Evolutionary conservation across 2,329 filamentous ascomycete species (phyloP), one percentile per base, ranked within the genome.

Genomic region (Biscogniauxia sp.): DNA sequence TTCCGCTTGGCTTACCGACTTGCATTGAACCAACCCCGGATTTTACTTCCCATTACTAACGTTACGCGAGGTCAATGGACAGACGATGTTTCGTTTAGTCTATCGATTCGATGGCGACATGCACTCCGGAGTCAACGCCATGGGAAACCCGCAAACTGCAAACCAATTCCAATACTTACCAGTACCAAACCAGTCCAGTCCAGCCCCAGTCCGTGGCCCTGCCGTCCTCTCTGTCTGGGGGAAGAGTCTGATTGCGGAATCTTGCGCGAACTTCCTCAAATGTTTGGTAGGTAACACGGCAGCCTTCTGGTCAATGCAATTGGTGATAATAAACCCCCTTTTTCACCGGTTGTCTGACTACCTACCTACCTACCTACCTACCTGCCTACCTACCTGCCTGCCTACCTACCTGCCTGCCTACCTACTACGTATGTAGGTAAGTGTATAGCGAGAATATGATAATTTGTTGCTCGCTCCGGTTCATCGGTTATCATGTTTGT

Each of bases 21-120:
- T 59, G 56, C 65, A 62, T 62, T 32, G 6, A 55, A 54, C 20
- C 45, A 59, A 61, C 60, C 60, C 63, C 59, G 55, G 64, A 62
- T 67, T 65, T 60, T 55, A 52, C 53, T 57, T 68, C 55, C 62
- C 58, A 65, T 68, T 65, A 65, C 66, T 66, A 64, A 68, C 64
- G 61, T 58, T 51, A 61, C 61, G 59, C 50, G 54, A 63, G 55
- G 55, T 63, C 41, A 63, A 58, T 64, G 64, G 64, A 62, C 55
- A 51, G 57, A 20, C 53, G 32, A 19, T 25, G 55, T 58, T 59
- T 59, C 58, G 53, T 59, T 55, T 61, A 54, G 53, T 60, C 55
- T 15, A 55, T 62, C 37, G 52, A 45, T 60, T 56, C 60, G 57
- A 66, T 68, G 64, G 62, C 64, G 62, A 66, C 60, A 66, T 68